These are phyloP conservation scores for Lasiosphaeria ovina DNA, from an alignment of 495 filamentous ascomycete species.

Conservation along the genomic window DNA sequence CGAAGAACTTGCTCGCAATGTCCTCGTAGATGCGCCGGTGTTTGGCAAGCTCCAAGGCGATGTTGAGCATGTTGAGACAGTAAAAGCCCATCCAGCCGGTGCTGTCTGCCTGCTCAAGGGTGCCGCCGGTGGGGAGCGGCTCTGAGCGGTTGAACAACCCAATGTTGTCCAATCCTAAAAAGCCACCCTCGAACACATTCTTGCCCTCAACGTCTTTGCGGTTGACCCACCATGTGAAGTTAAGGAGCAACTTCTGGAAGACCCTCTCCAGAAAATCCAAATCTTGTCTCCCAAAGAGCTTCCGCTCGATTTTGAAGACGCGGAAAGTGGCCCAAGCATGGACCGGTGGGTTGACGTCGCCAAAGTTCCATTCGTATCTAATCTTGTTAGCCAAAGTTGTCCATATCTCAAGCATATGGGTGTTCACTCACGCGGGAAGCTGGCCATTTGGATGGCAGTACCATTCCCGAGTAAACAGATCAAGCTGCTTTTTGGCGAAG, in stretches of 20 bases:
- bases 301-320: constrained; percentile 96
- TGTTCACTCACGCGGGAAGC: constrained; percentile 53
- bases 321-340: constrained; percentile 95
- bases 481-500: constrained; percentile 95
- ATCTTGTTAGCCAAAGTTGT: background rate
- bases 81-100: constrained; percentile 99
- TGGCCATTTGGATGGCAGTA: constrained; percentile 99
- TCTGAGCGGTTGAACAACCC: constrained; percentile 98
- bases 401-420: background rate
- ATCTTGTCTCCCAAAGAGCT: constrained; percentile 92
- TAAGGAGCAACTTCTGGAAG: constrained; percentile 91
- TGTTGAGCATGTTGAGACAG: constrained; percentile 92
- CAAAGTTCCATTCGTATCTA: constrained; percentile 95
- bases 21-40: constrained; percentile 96
- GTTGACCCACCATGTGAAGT: constrained; percentile 99
- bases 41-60: constrained; percentile 89
- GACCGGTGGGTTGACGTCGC: constrained; percentile 94
- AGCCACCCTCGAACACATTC: constrained; percentile 95
- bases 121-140: constrained; percentile 87
- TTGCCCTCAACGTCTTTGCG: constrained; percentile 91
- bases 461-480: constrained; percentile 94
- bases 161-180: constrained; percentile 96
- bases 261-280: constrained; percentile 93
- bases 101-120: constrained; percentile 92
- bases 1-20: constrained; percentile 97